Base-by-base conservation (phyloP, 2,329 filamentous ascomycete genomes). In the Zasmidium angulare region DNA sequence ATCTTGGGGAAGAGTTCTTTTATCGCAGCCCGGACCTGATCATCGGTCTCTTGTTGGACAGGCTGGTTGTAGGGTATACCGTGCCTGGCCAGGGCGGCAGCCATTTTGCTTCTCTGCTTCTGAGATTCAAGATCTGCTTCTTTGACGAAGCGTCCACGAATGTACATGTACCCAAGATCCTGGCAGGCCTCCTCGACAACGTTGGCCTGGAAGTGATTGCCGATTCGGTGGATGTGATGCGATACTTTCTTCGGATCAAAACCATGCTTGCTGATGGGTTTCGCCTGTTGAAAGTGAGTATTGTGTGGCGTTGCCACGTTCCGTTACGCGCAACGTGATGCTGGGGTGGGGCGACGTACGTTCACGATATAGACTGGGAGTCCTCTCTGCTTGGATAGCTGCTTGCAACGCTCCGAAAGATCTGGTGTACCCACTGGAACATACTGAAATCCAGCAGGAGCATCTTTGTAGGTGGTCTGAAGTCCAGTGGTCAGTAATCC, bases 1-100 rank as follows among this genome's bases (percentile, higher is more conserved):
- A 87, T 86, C 60, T 82, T 85, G 2, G 85, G 85, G 64, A 87
- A 87, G 24, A 87, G 75, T 67, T 88, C 85, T 61, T 78, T 82
- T 52, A 88, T 82, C 11, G 84, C 82, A 55, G 82, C 80, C 60
- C 80, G 77, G 52, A 86, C 82, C 67, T 85, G 80, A n/a, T 81
- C 79, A 60, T 61, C 58, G 6, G 59, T 66, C 53, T 73, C 70
- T 70, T 71, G 79, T 74, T 63, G 71, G 72, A 51, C 70, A 17
- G 40, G 31, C 21, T 59, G 22, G 43, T 63, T 52, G 23, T 55
- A 50, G n/a, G 61, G 53, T 55, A 71, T 22, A 67, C 71, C 59
- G 56, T 74, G 72, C 53, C 69, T 74, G 46, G 72, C 72, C 46
- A 79, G 66, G 36, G 70, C 71, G 40, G 69, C 66, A 23, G 73